Base-by-base conservation (phyloP, 2,329 filamentous ascomycete genomes). In the Verticillium tricorpus region DNA sequence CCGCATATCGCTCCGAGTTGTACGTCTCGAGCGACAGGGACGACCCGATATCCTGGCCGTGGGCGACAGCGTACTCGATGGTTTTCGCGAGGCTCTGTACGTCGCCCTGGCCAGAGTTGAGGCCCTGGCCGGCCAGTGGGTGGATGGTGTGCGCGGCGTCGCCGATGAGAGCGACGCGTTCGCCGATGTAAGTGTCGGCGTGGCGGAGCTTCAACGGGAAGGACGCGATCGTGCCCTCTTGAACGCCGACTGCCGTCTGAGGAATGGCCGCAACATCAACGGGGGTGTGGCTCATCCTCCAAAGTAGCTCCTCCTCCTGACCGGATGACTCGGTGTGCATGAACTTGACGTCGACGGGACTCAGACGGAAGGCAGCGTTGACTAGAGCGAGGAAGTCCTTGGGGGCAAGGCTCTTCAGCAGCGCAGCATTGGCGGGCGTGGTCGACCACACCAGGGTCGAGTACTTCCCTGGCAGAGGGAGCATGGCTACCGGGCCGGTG, bases 101-200 rank as follows among this genome's bases (percentile, higher is more conserved):
- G 72, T 99, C 95, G 19, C 87, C 93, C 65, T 98, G 89, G 1
- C 95, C 95, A 69, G 96, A 90, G 72, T 99, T 99, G 15, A 99
- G 82, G 1, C 95, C 95, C 75, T 98, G 95, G 1, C 95, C 95
- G 1, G 92, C 95, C 4, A 99, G 87, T 0, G 95, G 95, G 74
- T 99, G 95, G 66, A 97, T 88, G 1, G 93, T 96, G 74, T 99
- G 95, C 8, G 95, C 95, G 1, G 95, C 95, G 67, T 99, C 95
- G 64, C 95, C 95, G 39, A 99, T 87, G 1, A 99, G 85, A 1
- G 93, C 95, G 9, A 97, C 82, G n/a, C 95, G 89, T 70, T 97
- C 92, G 45, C 88, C 90, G 52, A 91, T 90, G 72, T 99, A 99
- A 1, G 91, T 92, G 70, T 96, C 91, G n/a, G 94, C 93, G 73